Conservation (phyloP, 441 rosid species). For the Populus hybrid region DNA sequence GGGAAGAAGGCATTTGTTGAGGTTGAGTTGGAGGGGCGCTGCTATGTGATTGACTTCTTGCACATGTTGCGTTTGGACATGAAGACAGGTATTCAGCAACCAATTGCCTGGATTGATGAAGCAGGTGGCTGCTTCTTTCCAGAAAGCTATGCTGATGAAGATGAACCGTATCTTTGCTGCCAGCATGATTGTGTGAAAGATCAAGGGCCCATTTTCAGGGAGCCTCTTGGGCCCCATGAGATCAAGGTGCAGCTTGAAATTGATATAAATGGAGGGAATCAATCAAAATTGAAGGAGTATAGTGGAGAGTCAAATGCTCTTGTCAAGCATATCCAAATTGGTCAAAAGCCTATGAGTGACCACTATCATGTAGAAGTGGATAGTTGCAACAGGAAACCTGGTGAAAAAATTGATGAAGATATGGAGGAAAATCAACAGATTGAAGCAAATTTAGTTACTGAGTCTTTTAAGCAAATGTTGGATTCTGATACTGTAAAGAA, state of each 20-base stretch:
- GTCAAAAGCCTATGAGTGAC: constrained; percentile 30
- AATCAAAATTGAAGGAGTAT: constrained; percentile 49
- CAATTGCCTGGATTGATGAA: constrained; percentile 94
- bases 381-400: constrained; percentile 39
- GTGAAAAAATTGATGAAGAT: constrained; percentile 39
- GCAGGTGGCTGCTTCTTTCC: constrained; percentile 80
- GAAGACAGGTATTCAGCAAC: constrained; percentile 58
- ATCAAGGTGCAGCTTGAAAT: constrained; percentile 85
- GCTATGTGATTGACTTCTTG: constrained; percentile 67
- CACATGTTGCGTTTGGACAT: constrained; percentile 71
- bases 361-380: constrained; percentile 32
- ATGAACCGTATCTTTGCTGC: constrained; percentile 34
- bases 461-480: constrained; percentile 26
- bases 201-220: constrained; percentile 21
- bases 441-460: constrained; percentile 10
- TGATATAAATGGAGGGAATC: constrained; percentile 56
- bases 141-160: constrained; percentile 44
- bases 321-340: constrained; percentile 45
- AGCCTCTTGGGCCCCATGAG: constrained; percentile 43
- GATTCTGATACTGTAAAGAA: constrained; percentile 44
- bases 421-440: constrained; percentile 29
- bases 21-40: constrained; percentile 47
- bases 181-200: constrained; percentile 32
- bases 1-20: constrained; percentile 64
- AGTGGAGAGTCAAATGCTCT: constrained; percentile 71